These are phyloP conservation scores for Agaricus bisporus DNA, from an alignment of 768 basidiomycete genomes.

Conservation along the genomic window DNA sequence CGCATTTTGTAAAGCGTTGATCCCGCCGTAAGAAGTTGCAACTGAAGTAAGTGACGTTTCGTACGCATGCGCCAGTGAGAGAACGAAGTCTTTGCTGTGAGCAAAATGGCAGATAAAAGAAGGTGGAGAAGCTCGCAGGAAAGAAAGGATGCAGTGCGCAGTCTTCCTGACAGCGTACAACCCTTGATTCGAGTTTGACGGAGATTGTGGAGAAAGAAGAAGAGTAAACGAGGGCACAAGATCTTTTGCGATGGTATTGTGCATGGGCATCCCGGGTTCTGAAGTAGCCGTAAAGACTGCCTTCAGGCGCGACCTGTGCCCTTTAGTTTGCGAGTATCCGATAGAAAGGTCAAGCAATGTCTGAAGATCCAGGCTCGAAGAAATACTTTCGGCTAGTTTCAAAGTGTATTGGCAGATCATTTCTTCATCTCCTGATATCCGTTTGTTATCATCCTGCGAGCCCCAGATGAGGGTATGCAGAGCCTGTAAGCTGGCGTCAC, in stretches of 20 bases:
- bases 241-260: conserved; percentile 31
- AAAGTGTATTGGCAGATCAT: conserved; percentile 44
- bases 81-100: conserved; percentile 42
- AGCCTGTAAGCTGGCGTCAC: conserved; percentile 45
- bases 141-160: conserved; percentile 46
- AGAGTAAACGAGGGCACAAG: conserved; percentile 53
- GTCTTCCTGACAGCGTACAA: conserved; percentile 63
- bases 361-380: conserved; percentile 41
- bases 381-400: conserved; percentile 51
- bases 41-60: conserved; percentile 49
- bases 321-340: conserved; percentile 40
- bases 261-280: conserved; percentile 24
- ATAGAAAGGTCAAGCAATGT: conserved; percentile 61
- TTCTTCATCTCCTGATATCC: conserved; percentile 32
- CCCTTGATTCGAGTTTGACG: conserved; percentile 32
- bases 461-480: conserved; percentile 60
- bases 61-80: conserved; percentile 55
- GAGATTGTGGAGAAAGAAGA: conserved; percentile 33
- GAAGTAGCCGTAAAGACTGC: conserved; percentile 37
- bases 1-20: conserved; percentile 24
- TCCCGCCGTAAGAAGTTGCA: conserved; percentile 57
- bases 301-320: conserved; percentile 31
- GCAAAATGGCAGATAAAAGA: conserved; percentile 47
- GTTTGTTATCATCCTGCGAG: conserved; percentile 11
- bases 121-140: conserved; percentile 42